Base-by-base conservation (phyloP, 2,329 filamentous ascomycete species). In the Amauroascus niger region DNA sequence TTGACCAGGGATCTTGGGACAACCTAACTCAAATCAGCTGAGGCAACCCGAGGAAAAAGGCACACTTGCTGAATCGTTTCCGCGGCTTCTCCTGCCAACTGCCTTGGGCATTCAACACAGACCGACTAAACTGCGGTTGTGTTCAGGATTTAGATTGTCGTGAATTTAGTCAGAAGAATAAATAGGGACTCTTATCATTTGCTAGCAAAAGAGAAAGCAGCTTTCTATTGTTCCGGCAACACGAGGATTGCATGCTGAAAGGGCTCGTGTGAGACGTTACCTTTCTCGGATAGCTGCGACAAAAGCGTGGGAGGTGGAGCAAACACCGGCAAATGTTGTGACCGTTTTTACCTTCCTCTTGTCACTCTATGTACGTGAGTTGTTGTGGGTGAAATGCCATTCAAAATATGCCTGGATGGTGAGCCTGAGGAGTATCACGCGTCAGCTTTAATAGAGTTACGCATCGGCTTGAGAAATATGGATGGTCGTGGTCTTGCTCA, bases 201-300 rank as follows among this genome's bases (percentile, higher is more conserved):
- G 16, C 18, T 9, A 9, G 41, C 20, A 46, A 46, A 46, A 16
- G 13, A 30, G n/a, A 30, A 46, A 46, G 6, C 20, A 22, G 11
- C 26, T 32, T 32, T 28, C 2, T 46, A n/a, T 46, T 30, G 26
- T 22, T 35, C 5, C 2, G 24, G 16, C 18, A 32, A 37, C 33
- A 39, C 30, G 24, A 37, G 45, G 22, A 45, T 30, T 20, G 7
- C 8, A 45, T 50, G 47, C 47, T 40, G 16, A 18, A 24, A 33
- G 22, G 24, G 43, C 41, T 53, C 51, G 51, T 48, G 51, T 48
- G 51, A 53, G 51, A 53, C 51, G 51, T 53, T 53, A 35, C 51
- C 43, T 1, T 48, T 53, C 51, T 43, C 26, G 43, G 43, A 47
- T 48, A 48, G 51, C 43, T 48, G 51, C 49, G 20, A 35, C 33